Base-by-base conservation (phyloP, 2,329 filamentous ascomycete species). In the Botrytis porri region DNA sequence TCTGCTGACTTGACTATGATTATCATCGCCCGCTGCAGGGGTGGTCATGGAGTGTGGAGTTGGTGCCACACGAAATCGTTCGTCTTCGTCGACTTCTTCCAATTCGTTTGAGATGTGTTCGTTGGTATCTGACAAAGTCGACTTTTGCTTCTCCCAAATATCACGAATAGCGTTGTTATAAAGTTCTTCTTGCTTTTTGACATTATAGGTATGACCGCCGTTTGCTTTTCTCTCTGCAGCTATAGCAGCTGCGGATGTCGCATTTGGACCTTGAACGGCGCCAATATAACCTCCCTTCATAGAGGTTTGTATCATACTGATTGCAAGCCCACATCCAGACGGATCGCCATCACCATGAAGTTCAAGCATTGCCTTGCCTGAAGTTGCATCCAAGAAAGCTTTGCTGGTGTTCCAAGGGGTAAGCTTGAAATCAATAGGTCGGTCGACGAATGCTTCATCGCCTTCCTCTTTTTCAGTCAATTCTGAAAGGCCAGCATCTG, bases 231-330 rank as follows among this genome's bases (percentile, higher is more conserved):
- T 90, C 81, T 95, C 93, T 43, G 75, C 73, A 20, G 73, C 74
- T 75, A 95, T 93, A 79, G 93, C 95, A 81, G 97, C 94, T 41
- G 94, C 94, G 16, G 89, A 90, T 4, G 89, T 90, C 12, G 89
- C 88, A 57, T 88, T 83, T 4, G 89, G 88, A 3, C 89, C 89
- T 74, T 89, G 88, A 39, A 97, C 88, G 32, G 94, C 92, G 80
- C 95, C 93, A 82, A 98, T 88, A 74, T 90, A 99, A 0, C 96
- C 96, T 75, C 96, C 96, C 83, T 99, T 99, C 96, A 99, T 99
- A 1, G 94, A 97, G 0, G 95, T 98, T 80, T 96, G 94, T 82
- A 99, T 95, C 82, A 99, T 98, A 81, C 93, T 98, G 84, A 98
- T 97, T 3, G 93, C 96, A 74, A 98, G 90, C 2, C 96, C 96